Base-by-base conservation (phyloP, 257 asterid species). In the Solanum sparsipilum region DNA sequence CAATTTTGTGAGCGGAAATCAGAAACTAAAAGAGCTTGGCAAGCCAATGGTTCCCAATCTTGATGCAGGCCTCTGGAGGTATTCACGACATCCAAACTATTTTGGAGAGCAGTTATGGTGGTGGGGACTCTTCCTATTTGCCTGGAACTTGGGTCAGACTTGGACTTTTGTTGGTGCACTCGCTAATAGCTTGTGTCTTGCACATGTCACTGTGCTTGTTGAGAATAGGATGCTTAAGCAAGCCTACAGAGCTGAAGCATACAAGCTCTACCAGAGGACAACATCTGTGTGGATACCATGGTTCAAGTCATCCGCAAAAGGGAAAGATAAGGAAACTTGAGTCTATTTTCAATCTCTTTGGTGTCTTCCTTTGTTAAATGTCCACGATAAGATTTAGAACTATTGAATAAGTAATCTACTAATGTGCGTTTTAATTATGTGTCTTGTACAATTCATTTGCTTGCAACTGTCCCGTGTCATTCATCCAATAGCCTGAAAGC, bases 31-130 rank as follows among this genome's bases (percentile, higher is more conserved):
- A 89, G 78, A 88, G 87, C 90, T 90, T 2, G 94, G 95, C 34
- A 86, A 92, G 90, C 91, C 92, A 15, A 29, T 90, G 78, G 94
- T 96, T 79, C 94, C 93, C 11, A 91, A 84, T 91, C 98, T 97
- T 18, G 98, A 97, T 58, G 87, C 85, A 71, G 99, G 99, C 65
- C 89, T 96, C 34, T 97, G 99, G 99, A 79, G 68, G 79, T 96
- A 91, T 91, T 96, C 98, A 1, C 91, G 98, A 5, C 99, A 97
- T 87, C 99, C 98, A 2, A 97, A 97, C 92, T 97, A 97, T 85
- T 91, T 97, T 13, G 99, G 99, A 6, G 99, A 97, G 94, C 99
- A 97, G 90, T 58, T 97, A 85, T 97, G 98, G 99, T 97, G 99
- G 99, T 97, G 98, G 98, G 99, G 99, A 12, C 89, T 97, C 72